phyloP scores from a whole-genome alignment of 352 stramenopile species.

The Phytophthora quininea region DNA sequence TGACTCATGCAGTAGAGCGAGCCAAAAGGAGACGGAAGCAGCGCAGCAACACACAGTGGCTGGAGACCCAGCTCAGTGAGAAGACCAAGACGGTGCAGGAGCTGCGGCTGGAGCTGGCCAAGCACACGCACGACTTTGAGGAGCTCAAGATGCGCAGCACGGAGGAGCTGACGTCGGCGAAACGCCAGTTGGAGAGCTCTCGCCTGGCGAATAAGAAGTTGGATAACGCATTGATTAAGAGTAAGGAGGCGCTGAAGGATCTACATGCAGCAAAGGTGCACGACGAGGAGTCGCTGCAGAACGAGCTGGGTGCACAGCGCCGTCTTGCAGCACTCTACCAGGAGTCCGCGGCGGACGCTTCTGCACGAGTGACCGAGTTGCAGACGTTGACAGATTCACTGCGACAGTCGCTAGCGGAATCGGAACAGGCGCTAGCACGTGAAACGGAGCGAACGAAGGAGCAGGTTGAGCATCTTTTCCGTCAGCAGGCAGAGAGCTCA shows the following conservation, averaged over 20 bases:
- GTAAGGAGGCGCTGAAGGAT: slow-evolving; percentile 76
- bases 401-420: slow-evolving; percentile 59
- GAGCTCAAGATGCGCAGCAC: slow-evolving; percentile 56
- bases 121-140: slow-evolving; percentile 61
- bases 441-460: slow-evolving; percentile 75
- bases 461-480: slow-evolving; percentile 78
- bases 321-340: slow-evolving; percentile 80
- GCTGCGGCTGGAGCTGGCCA: slow-evolving; percentile 59
- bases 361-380: slow-evolving; percentile 56
- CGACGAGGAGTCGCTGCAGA: slow-evolving; percentile 67
- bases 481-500: slow-evolving; percentile 61
- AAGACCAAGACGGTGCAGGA: slow-evolving; percentile 71
- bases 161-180: slow-evolving; percentile 54
- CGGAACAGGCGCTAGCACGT: slow-evolving; percentile 61
- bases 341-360: slow-evolving; percentile 63
- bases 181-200: slow-evolving; percentile 64
- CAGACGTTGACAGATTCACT: slow-evolving; percentile 63
- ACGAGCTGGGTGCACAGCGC: slow-evolving; percentile 69
- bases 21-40: slow-evolving; percentile 61
- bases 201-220: slow-evolving; percentile 71
- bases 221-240: slow-evolving; percentile 62
- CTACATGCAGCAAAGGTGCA: slow-evolving; percentile 63
- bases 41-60: slow-evolving; percentile 69
- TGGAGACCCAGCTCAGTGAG: slow-evolving; percentile 65
- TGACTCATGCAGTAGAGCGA: slow-evolving; percentile 52